phyloP scores from a whole-genome alignment of 495 filamentous ascomycete species.

The Lepraria neglecta region DNA sequence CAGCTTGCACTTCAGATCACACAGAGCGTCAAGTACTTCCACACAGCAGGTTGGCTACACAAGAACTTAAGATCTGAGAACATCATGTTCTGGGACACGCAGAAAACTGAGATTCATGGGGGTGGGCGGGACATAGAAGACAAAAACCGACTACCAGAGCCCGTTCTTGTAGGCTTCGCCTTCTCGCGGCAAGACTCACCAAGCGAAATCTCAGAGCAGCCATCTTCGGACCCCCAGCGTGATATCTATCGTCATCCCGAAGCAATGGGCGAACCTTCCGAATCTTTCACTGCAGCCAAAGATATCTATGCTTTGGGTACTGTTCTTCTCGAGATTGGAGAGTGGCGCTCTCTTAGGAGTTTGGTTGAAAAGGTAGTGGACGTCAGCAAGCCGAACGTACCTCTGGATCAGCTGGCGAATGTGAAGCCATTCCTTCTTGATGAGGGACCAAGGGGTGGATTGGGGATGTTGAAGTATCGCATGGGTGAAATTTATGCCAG shows the following conservation, averaged over 20 bases:
- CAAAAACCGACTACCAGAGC: too few species aligned
- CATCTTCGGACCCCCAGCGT: conserved; percentile 15
- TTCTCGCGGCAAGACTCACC: conserved; percentile 20
- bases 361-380: conserved; percentile 12
- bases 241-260: conserved; percentile 26
- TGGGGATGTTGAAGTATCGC: conserved; percentile 13
- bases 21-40: conserved; percentile 19
- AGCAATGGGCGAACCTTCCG: conserved; percentile 14
- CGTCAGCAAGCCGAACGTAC: conserved; percentile 1
- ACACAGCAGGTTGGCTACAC: conserved; percentile 26
- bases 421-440: conserved; percentile 18
- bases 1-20: conserved; percentile 14
- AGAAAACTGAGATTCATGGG: too few species aligned
- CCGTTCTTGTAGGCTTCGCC: conserved; percentile 13
- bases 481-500: conserved; percentile 21
- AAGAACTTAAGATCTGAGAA: conserved; percentile 23
- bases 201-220: conserved; percentile 14
- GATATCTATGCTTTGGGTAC: conserved; percentile 24
- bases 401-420: conserved; percentile 18
- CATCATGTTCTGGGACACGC: conserved; percentile 14
- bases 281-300: conserved; percentile 10
- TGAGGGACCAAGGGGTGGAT: conserved; percentile 5
- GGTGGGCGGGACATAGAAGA: too few species aligned
- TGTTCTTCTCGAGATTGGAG: conserved; percentile 23
- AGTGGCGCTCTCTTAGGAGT: conserved; percentile 18